Base-by-base conservation (phyloP, 2,329 filamentous ascomycete genomes). In the Apiospora marii region DNA sequence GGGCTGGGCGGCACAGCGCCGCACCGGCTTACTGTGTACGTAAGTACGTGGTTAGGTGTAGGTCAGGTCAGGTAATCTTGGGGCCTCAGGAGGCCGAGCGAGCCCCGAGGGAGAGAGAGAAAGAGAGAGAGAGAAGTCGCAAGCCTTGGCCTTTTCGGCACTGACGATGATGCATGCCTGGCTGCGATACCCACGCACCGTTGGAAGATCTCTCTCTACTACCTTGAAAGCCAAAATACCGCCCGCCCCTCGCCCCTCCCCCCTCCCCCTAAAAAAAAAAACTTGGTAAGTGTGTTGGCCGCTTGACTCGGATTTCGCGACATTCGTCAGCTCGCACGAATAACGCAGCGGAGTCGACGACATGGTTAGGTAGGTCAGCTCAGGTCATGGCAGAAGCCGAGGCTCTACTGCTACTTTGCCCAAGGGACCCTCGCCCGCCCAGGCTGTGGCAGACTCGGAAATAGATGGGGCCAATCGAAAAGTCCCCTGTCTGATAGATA, bases 311-410 rank as follows among this genome's bases (percentile, higher is more conserved):
- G 58, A 41, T n/a, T 41, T 64, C 22, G 10, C 19, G 34, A 64
- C 34, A 64, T 41, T 64, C 58, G 58, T 64, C 30, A 64, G 34
- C 58, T 64, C 19, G 58, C 58, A 64, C 58, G 58, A 64, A 41
- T 64, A 64, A 64, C 34, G 19, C 34, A 2, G 58, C 58, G 58
- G 58, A 41, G 58, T 64, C 58, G 34, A 64, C 58, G 58, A 64
- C 58, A 64, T 64, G 58, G 58, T n/a, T 30, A 64, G 19, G 58
- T 34, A 64, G 58, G 58, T 34, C 27, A 22, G 51, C 27, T 61
- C 53, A 37, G 30, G 30, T 34, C 30, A 30, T 64, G 58, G 58
- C 58, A 41, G 58, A 64, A 41, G 58, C 34, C 58, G 34, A 64
- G 58, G 34, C 58, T 64, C 34, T n/a, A 61, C 30, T 22, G 4